These are phyloP conservation scores for Nematocida ironsii DNA, from an alignment of 371 early-diverging fungal genomes.

Conservation along the genomic window DNA sequence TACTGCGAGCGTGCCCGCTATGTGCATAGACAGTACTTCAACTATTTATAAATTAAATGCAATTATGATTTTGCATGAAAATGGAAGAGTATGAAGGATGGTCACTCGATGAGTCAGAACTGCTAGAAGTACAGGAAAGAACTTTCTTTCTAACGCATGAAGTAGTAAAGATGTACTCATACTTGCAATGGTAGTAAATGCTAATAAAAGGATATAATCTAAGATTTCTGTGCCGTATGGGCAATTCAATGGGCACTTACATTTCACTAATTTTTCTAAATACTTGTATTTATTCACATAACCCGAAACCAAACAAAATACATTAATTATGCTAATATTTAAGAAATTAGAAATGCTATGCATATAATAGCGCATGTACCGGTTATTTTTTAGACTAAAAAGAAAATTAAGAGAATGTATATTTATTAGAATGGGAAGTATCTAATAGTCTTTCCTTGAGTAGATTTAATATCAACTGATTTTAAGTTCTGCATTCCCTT, in stretches of 20 bases:
- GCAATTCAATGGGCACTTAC: too few species aligned
- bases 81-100: constrained; percentile 31
- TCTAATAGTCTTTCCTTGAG: constrained; percentile 82
- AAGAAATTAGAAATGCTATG: too few species aligned
- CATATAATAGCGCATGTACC: too few species aligned
- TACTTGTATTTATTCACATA: too few species aligned
- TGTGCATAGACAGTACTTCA: not conserved
- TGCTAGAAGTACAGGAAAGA: not conserved
- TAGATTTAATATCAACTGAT: constrained; percentile 91
- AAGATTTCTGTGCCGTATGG: too few species aligned
- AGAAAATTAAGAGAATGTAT: constrained; percentile 10
- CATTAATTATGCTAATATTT: too few species aligned
- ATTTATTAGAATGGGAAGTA: constrained; percentile 48
- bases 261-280: too few species aligned
- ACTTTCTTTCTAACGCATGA: constrained; percentile 32
- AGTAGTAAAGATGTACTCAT: constrained; percentile 31
- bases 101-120: constrained; percentile 2
- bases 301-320: too few species aligned
- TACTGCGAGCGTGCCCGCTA: not conserved
- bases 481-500: constrained; percentile 98
- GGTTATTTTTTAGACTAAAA: too few species aligned
- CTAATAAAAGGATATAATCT: not conserved
- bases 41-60: constrained; percentile 39
- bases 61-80: constrained; percentile 26
- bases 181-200: constrained; percentile 38